Evolutionary conservation across 169 alveolate genomes (phyloP).

Genomic region (Cryptosporidium felis): DNA sequence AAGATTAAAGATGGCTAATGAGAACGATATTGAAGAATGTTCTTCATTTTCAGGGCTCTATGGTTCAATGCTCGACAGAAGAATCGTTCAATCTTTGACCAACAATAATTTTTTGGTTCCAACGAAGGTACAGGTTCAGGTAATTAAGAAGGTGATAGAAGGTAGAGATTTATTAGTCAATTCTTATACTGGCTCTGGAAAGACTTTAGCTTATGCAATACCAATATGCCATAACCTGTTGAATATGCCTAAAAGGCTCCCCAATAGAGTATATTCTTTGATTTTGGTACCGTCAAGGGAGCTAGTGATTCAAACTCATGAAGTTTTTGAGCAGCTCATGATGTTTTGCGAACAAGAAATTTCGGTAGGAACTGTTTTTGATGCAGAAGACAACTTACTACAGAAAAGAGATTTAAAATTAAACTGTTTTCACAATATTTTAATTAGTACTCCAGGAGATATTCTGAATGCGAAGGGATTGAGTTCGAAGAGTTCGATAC

Average conservation of each 20-base stretch:
- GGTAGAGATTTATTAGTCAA: conserved; percentile 47
- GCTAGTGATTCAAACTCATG: conserved; percentile 45
- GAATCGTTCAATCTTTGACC: conserved; percentile 51
- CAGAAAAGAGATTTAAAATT: background rate
- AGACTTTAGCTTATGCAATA: conserved; percentile 61
- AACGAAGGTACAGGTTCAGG: conserved; percentile 45
- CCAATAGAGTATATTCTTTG: conserved; percentile 18
- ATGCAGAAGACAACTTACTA: conserved; percentile 50
- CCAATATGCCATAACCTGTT: conserved; percentile 56
- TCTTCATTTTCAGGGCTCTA: conserved; percentile 28
- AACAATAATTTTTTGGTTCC: conserved; percentile 1
- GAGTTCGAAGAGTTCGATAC: background rate
- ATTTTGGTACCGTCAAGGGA: conserved; percentile 62
- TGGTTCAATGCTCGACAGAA: conserved; percentile 50
- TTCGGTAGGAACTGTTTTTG: conserved; percentile 35
- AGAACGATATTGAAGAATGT: background rate
- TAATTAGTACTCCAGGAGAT: conserved; percentile 53
- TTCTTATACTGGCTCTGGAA: conserved; percentile 62
- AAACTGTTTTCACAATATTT: background rate
- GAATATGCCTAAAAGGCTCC: background rate
- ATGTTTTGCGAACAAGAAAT: conserved; percentile 1
- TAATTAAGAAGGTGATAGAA: conserved; percentile 22
- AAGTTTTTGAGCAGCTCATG: conserved; percentile 17
- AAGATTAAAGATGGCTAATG: background rate
- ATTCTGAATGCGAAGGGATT: background rate